Conservation (phyloP, 805 yeast genomes). For the Debaryomyces castellii region DNA sequence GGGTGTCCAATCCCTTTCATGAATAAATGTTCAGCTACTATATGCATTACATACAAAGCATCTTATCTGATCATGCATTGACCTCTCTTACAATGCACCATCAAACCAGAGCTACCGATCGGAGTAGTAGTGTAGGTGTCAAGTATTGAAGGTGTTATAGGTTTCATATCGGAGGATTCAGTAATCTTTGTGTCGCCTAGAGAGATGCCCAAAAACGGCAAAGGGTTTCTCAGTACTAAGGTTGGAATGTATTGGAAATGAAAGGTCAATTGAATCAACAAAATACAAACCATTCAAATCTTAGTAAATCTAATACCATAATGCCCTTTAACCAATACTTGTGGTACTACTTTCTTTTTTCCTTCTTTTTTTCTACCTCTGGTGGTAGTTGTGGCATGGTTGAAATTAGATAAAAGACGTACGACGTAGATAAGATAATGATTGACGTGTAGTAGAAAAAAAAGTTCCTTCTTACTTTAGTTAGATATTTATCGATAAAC, state of each 20-base stretch:
- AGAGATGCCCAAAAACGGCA: no score
- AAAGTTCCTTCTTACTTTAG: slow-evolving; percentile 31
- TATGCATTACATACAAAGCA: background rate
- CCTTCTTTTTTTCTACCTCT: slow-evolving; percentile 6
- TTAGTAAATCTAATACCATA: no score
- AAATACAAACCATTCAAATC: no score
- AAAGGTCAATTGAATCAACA: no score
- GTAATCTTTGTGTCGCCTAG: no score
- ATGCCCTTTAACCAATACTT: no score
- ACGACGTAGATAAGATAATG: slow-evolving; percentile 27
- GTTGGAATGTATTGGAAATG: no score
- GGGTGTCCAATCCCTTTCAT: background rate
- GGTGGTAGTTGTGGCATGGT: slow-evolving; percentile 13
- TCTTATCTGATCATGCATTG: background rate
- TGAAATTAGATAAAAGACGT: slow-evolving; percentile 22
- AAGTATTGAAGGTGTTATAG: no score
- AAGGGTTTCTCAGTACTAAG: no score
- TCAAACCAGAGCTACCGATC: no score
- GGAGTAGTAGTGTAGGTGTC: no score
- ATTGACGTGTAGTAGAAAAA: slow-evolving; percentile 34
- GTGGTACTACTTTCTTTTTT: slow-evolving; percentile 1
- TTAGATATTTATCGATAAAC: slow-evolving; percentile 28
- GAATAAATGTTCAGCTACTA: background rate
- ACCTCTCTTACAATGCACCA: background rate
- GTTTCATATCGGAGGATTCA: no score